phyloP scores from a whole-genome alignment of 768 basidiomycete genomes.

The Lactifluus hygrophoroides region DNA sequence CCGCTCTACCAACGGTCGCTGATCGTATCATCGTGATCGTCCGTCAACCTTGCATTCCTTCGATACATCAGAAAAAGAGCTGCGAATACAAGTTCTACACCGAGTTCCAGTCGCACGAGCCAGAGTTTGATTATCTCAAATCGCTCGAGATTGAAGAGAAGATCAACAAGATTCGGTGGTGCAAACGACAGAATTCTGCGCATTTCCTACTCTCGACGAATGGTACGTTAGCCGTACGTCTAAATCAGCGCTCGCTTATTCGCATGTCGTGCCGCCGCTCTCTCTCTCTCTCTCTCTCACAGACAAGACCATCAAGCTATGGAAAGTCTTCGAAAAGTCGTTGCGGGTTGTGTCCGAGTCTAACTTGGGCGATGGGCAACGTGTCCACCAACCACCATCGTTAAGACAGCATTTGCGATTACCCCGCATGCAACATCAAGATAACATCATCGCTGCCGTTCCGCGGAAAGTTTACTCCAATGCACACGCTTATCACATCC shows the following conservation, averaged over 20 bases:
- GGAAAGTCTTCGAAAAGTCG: slow-evolving; percentile 99
- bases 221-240: slow-evolving; percentile 53
- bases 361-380: slow-evolving; percentile 80
- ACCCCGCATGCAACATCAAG: slow-evolving; percentile 88
- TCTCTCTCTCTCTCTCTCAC: neutral
- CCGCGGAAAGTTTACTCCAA: slow-evolving; percentile 99
- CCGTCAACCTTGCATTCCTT: neutral
- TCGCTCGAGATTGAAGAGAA: slow-evolving; percentile 99
- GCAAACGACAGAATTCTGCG: slow-evolving; percentile 93
- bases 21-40: slow-evolving; percentile 20
- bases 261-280: no score
- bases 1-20: slow-evolving; percentile 1
- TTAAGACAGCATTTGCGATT: slow-evolving; percentile 59
- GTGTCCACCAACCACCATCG: slow-evolving; percentile 55
- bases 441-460: slow-evolving; percentile 97
- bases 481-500: slow-evolving; percentile 99
- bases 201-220: slow-evolving; percentile 97
- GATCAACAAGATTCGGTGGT: slow-evolving; percentile 99
- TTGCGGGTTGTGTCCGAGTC: slow-evolving; percentile 94
- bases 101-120: slow-evolving; percentile 99
- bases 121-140: slow-evolving; percentile 99
- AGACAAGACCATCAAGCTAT: slow-evolving; percentile 99
- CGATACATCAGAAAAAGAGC: slow-evolving; percentile 79
- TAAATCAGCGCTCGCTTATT: slow-evolving; percentile 5
- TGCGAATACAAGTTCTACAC: slow-evolving; percentile 99